Conservation (phyloP, 2,329 filamentous ascomycete genomes). For the Penicillium crustosum region DNA sequence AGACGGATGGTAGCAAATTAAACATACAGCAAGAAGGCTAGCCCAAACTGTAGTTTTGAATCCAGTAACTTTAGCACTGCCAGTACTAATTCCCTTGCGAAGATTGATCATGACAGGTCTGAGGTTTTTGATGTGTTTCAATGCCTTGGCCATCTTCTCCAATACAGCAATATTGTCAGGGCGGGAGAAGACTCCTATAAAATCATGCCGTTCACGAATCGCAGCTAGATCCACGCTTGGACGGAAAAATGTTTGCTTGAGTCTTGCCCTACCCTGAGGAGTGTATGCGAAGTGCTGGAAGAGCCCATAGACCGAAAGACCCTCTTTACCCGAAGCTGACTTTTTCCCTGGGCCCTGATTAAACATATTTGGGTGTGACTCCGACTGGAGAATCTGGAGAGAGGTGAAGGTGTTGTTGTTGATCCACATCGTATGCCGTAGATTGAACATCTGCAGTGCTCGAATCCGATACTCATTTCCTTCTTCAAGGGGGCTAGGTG, state of each 20-base stretch:
- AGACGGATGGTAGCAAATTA: too few species aligned
- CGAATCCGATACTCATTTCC: conserved; percentile 55
- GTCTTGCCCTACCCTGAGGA: conserved; percentile 69
- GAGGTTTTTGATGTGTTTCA: conserved; percentile 76
- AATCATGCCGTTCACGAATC: conserved; percentile 70
- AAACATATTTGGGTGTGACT: conserved; percentile 78
- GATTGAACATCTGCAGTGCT: conserved; percentile 71
- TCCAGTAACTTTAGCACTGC: conserved; percentile 52
- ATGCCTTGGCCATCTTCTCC: conserved; percentile 56
- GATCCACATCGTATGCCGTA: conserved; percentile 69
- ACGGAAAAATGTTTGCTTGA: conserved; percentile 79
- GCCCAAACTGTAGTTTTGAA: conserved; percentile 71
- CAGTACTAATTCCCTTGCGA: conserved; percentile 69
- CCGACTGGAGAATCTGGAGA: conserved; percentile 80
- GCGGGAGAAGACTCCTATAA: conserved; percentile 65
- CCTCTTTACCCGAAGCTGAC: conserved; percentile 70
- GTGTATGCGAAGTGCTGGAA: conserved; percentile 75
- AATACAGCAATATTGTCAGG: conserved; percentile 64
- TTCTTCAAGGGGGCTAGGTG: conserved; percentile 49
- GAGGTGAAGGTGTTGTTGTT: conserved; percentile 77
- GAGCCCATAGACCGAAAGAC: conserved; percentile 77
- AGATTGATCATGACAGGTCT: conserved; percentile 67
- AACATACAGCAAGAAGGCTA: conserved; percentile 57
- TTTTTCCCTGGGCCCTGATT: conserved; percentile 66
- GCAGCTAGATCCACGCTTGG: conserved; percentile 68